phyloP scores from a whole-genome alignment of 2,329 filamentous ascomycete genomes.

The Calonectria pteridis region DNA sequence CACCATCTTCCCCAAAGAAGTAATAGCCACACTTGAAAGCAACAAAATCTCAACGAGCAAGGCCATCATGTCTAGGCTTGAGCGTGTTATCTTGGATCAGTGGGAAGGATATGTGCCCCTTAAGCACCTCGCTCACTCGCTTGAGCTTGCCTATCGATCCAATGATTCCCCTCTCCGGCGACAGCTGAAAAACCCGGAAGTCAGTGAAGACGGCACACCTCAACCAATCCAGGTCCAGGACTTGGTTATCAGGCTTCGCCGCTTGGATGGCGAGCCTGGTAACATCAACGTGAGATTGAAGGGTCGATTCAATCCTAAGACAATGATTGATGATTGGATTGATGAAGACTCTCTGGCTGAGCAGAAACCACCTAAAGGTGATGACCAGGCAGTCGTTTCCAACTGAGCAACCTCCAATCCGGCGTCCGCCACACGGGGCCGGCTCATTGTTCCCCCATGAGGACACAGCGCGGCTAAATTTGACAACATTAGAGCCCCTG shows the following conservation, averaged over 20 bases:
- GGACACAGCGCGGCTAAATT: neutral
- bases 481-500: neutral
- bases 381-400: neutral
- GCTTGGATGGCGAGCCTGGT: slow-evolving; percentile 30
- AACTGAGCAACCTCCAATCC: neutral
- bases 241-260: slow-evolving; percentile 38
- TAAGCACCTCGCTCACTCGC: slow-evolving; percentile 42
- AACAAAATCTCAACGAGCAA: slow-evolving; percentile 34
- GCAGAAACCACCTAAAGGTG: neutral
- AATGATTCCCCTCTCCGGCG: slow-evolving; percentile 44
- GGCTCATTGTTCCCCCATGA: too few relatives aligned
- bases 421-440: neutral
- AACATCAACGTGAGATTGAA: slow-evolving; percentile 39
- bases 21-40: slow-evolving; percentile 36
- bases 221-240: slow-evolving; percentile 28
- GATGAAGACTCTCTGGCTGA: neutral
- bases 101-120: slow-evolving; percentile 46
- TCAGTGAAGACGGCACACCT: neutral
- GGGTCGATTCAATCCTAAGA: slow-evolving; percentile 38
- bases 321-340: slow-evolving; percentile 38
- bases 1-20: slow-evolving; percentile 44
- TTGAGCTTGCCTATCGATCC: slow-evolving; percentile 43
- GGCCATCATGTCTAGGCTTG: slow-evolving; percentile 44
- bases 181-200: slow-evolving; percentile 28
- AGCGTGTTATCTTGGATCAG: slow-evolving; percentile 46